phyloP scores from a whole-genome alignment of 371 early-diverging fungal genomes.

The Circinella minor region DNA sequence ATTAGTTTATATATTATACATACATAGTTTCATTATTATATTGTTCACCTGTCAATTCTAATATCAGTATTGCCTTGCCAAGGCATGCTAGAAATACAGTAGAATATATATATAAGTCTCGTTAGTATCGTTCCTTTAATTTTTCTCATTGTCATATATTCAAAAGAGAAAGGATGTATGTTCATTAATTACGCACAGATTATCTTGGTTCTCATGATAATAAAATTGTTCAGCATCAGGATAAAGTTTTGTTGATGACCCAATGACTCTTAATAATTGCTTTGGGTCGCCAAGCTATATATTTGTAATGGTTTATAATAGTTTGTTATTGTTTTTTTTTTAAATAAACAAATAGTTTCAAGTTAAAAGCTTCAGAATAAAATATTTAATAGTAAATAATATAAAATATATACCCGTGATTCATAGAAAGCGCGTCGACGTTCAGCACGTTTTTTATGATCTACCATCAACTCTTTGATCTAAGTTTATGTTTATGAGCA shows the following conservation, averaged over 20 bases:
- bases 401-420: conserved; percentile 45
- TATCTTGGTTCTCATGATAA: conserved; percentile 55
- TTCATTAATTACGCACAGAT: conserved; percentile 38
- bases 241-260: conserved; percentile 51
- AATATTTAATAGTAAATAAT: too few relatives aligned
- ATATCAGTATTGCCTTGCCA: conserved; percentile 58
- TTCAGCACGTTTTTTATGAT: conserved; percentile 62
- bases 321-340: too few relatives aligned
- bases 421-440: conserved; percentile 62
- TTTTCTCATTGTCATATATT: background rate
- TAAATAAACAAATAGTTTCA: conserved; percentile 3
- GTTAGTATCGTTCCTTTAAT: too few relatives aligned
- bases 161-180: background rate
- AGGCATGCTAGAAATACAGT: conserved; percentile 38
- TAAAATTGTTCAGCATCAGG: conserved; percentile 60
- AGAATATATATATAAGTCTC: too few relatives aligned
- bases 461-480: conserved; percentile 60
- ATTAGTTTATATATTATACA: background rate
- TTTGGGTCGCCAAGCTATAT: conserved; percentile 61
- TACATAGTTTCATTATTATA: background rate
- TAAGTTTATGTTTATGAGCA: conserved; percentile 15
- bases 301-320: background rate
- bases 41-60: conserved; percentile 48
- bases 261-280: conserved; percentile 61
- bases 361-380: background rate